Evolutionary conservation across 495 filamentous ascomycete genomes (phyloP).

Genomic region (Aeminium ludgeri): DNA sequence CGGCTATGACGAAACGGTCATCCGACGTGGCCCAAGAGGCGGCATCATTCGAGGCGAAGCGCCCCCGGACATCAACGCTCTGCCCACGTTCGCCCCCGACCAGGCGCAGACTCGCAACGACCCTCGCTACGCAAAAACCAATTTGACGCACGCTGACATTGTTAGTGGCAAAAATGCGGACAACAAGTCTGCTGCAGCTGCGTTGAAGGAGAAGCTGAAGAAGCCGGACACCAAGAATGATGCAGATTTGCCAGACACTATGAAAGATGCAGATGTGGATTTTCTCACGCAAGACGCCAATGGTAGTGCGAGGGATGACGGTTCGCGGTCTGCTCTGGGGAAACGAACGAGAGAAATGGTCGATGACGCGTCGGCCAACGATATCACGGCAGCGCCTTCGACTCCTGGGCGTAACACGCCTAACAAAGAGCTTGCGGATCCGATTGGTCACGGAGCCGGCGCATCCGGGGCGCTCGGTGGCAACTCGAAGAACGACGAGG

Average conservation of each 20-base stretch:
- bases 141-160: constrained; percentile 16
- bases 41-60: constrained; percentile 10
- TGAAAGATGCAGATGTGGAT: constrained; percentile 12
- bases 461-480: constrained; percentile 13
- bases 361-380: constrained; percentile 10
- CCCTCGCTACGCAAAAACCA: constrained; percentile 3
- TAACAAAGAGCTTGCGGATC: constrained; percentile 23
- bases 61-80: constrained; percentile 15
- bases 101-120: constrained; percentile 13
- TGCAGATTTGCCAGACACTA: too few species aligned
- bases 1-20: constrained; percentile 13
- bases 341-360: constrained; percentile 15
- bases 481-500: constrained; percentile 29
- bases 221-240: too few species aligned
- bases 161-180: constrained; percentile 42
- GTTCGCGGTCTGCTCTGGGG: constrained; percentile 1
- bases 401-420: constrained; percentile 42
- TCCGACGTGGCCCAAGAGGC: constrained; percentile 10
- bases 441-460: constrained; percentile 2
- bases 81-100: constrained; percentile 16
- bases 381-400: constrained; percentile 18
- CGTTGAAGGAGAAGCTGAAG: constrained; percentile 61
- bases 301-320: not conserved
- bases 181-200: constrained; percentile 88
- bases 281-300: constrained; percentile 9